A percentile compares a stretch with the other conserved stretches of the same genome.
phyloP scores from a whole-genome alignment of 2,329 filamentous ascomycete species.

The Blastomyces emzantsi region DNA sequence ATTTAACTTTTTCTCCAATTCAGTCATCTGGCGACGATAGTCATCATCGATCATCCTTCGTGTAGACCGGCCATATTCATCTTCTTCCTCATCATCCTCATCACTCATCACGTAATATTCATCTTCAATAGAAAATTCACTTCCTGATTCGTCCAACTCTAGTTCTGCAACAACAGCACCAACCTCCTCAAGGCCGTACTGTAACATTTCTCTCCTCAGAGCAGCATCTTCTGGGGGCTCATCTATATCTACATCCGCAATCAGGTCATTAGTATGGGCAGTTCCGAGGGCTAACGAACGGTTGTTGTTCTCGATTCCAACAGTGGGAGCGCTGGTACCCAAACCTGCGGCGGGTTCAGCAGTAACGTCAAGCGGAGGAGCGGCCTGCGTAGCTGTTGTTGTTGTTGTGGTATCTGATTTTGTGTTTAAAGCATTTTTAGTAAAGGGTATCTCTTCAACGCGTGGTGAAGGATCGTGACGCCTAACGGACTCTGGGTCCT shows the following conservation, averaged over 20 bases:
- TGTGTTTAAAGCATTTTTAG: not conserved
- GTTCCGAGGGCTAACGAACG: not conserved
- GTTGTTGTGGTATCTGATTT: not conserved
- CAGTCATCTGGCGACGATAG: conserved; percentile 74
- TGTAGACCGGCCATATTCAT: conserved; percentile 66
- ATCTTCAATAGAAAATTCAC: conserved; percentile 44
- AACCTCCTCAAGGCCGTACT: conserved; percentile 80
- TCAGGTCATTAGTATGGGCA: conserved; percentile 10
- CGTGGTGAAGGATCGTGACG: not conserved
- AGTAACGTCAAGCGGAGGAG: not conserved
- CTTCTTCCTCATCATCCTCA: conserved; percentile 56
- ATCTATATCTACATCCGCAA: conserved; percentile 57
- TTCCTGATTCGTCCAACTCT: conserved; percentile 61
- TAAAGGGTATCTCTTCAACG: not conserved
- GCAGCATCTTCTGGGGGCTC: conserved; percentile 74
- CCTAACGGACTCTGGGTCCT: not conserved
- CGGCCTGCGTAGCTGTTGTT: not conserved
- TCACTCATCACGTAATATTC: conserved; percentile 47
- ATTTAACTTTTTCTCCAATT: conserved; percentile 67
- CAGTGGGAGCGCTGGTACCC: conserved; percentile 6
- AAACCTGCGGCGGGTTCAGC: not conserved
- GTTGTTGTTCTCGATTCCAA: conserved; percentile 6
- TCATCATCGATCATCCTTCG: conserved; percentile 59
- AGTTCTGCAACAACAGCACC: conserved; percentile 89
- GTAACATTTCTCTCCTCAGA: conserved; percentile 77